Base-by-base conservation (phyloP, 768 basidiomycete genomes). In the Peribolospora baueri region DNA sequence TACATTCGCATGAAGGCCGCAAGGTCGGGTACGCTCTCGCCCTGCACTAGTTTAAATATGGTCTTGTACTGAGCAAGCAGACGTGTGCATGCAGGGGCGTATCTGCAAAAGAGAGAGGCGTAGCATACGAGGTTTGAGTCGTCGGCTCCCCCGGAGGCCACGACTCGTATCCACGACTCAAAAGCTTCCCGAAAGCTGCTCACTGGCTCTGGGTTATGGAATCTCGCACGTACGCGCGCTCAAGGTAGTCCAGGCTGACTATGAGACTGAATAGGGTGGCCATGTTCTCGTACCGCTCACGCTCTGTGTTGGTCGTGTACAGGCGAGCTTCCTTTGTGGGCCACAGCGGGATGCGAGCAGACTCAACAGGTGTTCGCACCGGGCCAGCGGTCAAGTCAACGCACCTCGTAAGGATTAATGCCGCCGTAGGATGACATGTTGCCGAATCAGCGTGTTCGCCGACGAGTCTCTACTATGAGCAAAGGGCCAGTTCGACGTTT, bases 21-120 rank as follows among this genome's bases (percentile, higher is more conserved):
- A 46, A 95, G 75, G 39, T 76, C 80, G 0, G 77, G 77, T 7
- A 90, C 84, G 25, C 82, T 81, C 54, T 85, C 78, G n/a, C 79
- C 80, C 25, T 25, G 25, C 8, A 97, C 81, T n/a, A 95, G 75
- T 69, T 87, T 93, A 58, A 88, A 71, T 79, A 93, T 85, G 0
- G 86, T 90, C 76, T 93, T 93, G 73, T 93, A 97, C 68, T 93
- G 88, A 5, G 86, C 84, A 10, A 97, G 69, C n/a, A 98, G 70
- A 46, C 83, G 76, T 10, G 85, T 88, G 66, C 91, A 98, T 58
- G 87, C 88, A 55, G 87, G 90, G 59, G 87, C 87, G 67, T 97
- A 98, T 73, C 88, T 93, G 76, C 75, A n/a, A 40, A 39, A 5
- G 37, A 14, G 42, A 36, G 9, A 37, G 38, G 38, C 38, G 46